Evolutionary conservation across 202 grass and related monocot species (phyloP).

Genomic region (Cymbopogon flexuosus): DNA sequence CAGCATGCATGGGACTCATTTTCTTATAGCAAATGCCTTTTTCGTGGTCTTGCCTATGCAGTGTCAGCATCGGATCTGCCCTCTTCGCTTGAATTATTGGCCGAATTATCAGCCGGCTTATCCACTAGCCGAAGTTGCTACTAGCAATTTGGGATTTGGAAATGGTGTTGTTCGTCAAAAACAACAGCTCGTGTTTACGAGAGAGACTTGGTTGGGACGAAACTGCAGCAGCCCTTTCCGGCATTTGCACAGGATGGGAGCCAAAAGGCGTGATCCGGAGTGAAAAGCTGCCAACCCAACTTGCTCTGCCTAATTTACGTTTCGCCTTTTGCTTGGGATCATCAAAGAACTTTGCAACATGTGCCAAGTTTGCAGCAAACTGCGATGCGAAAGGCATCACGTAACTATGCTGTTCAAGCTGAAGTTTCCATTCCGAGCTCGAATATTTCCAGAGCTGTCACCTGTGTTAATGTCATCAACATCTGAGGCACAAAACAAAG

Average conservation of each 20-base stretch:
- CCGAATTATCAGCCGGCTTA: no score
- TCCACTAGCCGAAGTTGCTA: no score
- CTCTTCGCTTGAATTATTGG: no score
- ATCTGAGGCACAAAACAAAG: no score
- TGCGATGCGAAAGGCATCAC: slow-evolving; percentile 16
- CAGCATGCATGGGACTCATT: no score
- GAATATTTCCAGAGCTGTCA: background rate
- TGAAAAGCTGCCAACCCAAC: background rate
- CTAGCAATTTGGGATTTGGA: background rate
- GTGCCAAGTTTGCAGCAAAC: background rate
- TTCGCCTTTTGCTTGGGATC: slow-evolving; percentile 7
- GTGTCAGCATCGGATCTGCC: no score
- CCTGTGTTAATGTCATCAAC: no score
- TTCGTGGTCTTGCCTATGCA: no score
- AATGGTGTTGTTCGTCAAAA: background rate
- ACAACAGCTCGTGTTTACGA: background rate
- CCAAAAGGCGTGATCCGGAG: background rate
- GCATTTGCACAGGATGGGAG: background rate
- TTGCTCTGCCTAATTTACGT: background rate
- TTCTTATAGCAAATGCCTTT: no score
- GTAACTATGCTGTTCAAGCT: background rate
- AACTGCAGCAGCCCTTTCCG: background rate
- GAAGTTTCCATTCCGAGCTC: background rate
- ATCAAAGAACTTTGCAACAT: slow-evolving; percentile 3
- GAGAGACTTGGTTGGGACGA: background rate